A percentile compares a stretch with the other conserved stretches of the same genome.
phyloP scores from a whole-genome alignment of 1,284 basidiomycete genomes.

The Cryptococcus deneoformans region DNA sequence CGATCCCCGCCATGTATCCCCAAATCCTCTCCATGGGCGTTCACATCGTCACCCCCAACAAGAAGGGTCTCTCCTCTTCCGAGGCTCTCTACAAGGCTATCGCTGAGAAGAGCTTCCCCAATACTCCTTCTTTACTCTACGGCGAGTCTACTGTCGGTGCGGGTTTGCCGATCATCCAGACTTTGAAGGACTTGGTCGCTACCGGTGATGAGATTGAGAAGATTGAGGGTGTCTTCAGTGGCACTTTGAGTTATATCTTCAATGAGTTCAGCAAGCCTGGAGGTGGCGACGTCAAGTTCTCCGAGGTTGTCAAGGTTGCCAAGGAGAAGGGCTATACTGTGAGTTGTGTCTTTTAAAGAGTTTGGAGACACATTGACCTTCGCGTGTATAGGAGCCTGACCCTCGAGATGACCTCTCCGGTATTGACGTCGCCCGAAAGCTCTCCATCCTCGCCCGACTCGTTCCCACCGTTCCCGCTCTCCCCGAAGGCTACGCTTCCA shows the following conservation, averaged over 20 bases:
- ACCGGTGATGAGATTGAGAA: constrained; percentile 79
- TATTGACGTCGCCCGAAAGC: constrained; percentile 93
- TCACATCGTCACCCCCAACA: constrained; percentile 94
- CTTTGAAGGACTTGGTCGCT: constrained; percentile 83
- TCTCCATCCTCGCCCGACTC: constrained; percentile 87
- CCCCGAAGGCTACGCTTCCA: constrained; percentile 69
- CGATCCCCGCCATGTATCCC: constrained; percentile 81
- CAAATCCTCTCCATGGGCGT: constrained; percentile 74
- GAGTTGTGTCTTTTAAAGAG: constrained; percentile 26
- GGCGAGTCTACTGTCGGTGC: constrained; percentile 96
- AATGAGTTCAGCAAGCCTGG: constrained; percentile 76
- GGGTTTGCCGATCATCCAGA: constrained; percentile 87
- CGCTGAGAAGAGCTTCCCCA: constrained; percentile 54
- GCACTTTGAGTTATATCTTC: constrained; percentile 99
- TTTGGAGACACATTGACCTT: not conserved
- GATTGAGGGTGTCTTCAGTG: constrained; percentile 65
- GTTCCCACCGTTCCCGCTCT: constrained; percentile 55
- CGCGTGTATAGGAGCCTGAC: constrained; percentile 77
- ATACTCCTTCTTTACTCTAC: constrained; percentile 62
- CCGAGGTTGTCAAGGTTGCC: constrained; percentile 82
- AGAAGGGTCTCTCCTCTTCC: constrained; percentile 89
- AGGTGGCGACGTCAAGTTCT: constrained; percentile 60
- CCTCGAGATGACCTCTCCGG: constrained; percentile 96
- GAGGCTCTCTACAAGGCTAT: constrained; percentile 71
- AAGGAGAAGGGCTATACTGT: constrained; percentile 94